Conservation (phyloP, 2,329 filamentous ascomycete genomes). For the Aureobasidium leucospermi region DNA sequence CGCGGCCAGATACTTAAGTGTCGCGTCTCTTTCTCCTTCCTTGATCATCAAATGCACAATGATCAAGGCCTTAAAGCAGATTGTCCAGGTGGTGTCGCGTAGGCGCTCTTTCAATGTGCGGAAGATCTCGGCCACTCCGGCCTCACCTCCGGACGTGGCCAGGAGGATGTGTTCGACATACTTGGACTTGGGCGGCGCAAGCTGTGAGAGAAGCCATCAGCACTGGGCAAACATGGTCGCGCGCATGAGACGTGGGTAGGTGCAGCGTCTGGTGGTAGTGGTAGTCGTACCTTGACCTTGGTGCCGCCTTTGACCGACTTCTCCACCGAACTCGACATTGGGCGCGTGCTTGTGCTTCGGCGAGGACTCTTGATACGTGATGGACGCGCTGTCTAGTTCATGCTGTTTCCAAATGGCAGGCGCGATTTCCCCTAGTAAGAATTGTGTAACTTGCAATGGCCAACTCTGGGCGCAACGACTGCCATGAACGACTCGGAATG, state of each 20-base stretch:
- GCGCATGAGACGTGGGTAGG: background rate
- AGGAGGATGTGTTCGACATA: conserved; percentile 98
- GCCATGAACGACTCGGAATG: background rate
- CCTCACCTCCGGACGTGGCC: conserved; percentile 89
- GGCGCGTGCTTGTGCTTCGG: background rate
- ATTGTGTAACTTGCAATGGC: background rate
- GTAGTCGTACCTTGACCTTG: conserved; percentile 74
- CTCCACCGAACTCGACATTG: conserved; percentile 85
- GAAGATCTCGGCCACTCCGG: conserved; percentile 92
- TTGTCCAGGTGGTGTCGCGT: conserved; percentile 98
- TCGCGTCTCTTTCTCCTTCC: conserved; percentile 84
- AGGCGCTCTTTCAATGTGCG: conserved; percentile 80
- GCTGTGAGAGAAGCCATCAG: conserved; percentile 42
- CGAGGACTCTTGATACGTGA: background rate
- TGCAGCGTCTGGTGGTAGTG: background rate
- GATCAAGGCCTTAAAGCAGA: conserved; percentile 95
- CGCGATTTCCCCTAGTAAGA: background rate
- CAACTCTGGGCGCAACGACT: background rate
- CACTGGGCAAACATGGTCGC: background rate
- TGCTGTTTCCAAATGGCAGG: conserved; percentile 3
- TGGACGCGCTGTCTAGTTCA: background rate
- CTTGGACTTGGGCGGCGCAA: conserved; percentile 95
- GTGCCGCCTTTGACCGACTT: conserved; percentile 98
- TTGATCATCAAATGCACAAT: conserved; percentile 96
- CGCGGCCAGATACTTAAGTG: conserved; percentile 73